These are phyloP conservation scores for Calonectria pteridis DNA, from an alignment of 2,329 filamentous ascomycete species.

Conservation along the genomic window DNA sequence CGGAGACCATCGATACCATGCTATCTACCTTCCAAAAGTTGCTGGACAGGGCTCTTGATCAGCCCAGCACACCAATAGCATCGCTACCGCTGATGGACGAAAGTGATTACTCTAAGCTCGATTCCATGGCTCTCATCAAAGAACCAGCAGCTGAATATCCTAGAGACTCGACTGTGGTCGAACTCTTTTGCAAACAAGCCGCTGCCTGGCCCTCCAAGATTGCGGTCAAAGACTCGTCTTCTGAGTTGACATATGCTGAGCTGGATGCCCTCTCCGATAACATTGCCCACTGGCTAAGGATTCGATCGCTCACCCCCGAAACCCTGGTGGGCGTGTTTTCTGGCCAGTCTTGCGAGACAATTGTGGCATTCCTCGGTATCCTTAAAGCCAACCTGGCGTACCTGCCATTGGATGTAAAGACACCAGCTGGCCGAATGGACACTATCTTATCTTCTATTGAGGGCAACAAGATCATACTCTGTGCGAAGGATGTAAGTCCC, in stretches of 20 bases:
- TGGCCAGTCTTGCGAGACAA: conserved; percentile 24
- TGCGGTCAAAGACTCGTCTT: not conserved
- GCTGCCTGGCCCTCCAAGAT: not conserved
- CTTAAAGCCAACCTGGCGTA: conserved; percentile 44
- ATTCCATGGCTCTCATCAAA: not conserved
- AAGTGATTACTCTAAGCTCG: not conserved
- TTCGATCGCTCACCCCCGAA: not conserved
- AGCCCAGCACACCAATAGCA: not conserved
- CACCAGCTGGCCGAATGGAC: conserved; percentile 2
- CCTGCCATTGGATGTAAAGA: conserved; percentile 30
- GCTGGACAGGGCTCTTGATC: not conserved
- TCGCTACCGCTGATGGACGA: not conserved
- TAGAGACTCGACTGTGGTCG: not conserved
- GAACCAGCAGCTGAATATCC: not conserved
- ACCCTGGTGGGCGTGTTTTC: conserved; percentile 25
- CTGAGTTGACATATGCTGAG: conserved; percentile 34
- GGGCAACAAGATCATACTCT: conserved; percentile 16
- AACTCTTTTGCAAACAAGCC: not conserved
- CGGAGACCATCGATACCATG: not conserved
- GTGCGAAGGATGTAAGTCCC: not conserved
- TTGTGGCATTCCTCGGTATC: conserved; percentile 40
- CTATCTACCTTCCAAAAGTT: not conserved
- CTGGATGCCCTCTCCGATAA: conserved; percentile 34
- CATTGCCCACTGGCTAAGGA: conserved; percentile 3
- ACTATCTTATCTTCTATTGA: conserved; percentile 22